Base-by-base conservation (phyloP, 1,284 basidiomycete genomes). In the Malassezia slooffiae region DNA sequence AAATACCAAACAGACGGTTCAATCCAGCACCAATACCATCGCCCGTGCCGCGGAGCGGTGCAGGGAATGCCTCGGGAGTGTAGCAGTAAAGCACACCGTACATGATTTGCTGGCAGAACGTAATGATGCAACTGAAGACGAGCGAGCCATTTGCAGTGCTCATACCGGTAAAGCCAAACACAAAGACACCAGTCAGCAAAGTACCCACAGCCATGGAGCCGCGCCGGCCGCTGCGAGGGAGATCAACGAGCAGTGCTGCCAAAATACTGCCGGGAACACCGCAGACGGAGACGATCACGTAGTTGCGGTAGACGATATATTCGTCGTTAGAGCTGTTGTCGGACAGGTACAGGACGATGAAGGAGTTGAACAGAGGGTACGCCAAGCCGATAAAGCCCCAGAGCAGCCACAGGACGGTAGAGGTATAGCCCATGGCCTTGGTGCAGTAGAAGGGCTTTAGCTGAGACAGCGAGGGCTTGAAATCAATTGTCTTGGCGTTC, bases 291-390 rank as follows among this genome's bases (percentile, higher is more conserved):
- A 69, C 58, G 47, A 64, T 64, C 38, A 58, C 58, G 34, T 69
- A 69, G 47, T 69, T 58, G 17, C 58, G 50, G 54, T 67, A 69
- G 10, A 58, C 61, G n/a, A 22, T 33, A 29, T 42, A n/a, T 12
- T 11, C 23, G 31, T 50, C 17, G 27, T 46, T 48, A 2, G 40
- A 50, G 4, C 42, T 43, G 4, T 23, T 22, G 16, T 47, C 41
- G 12, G 49, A 47, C 9, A 69, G 57, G 38, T 66, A 67, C 38
- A 64, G 49, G 35, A 65, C 54, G 38, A 69, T 38, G 54, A 69
- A 69, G 2, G 66, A 59, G 41, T 69, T 69, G 57, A 60, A 69
- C 17, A 69, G 57, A 17, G 66, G 66, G 47, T 69, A 69, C n/a
- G 60, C 62, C 22, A 66, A 47, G 40, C 66, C 66, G 33, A 69